These are phyloP conservation scores for Peronospora belbahrii DNA, from an alignment of 352 stramenopile genomes.

Conservation along the genomic window DNA sequence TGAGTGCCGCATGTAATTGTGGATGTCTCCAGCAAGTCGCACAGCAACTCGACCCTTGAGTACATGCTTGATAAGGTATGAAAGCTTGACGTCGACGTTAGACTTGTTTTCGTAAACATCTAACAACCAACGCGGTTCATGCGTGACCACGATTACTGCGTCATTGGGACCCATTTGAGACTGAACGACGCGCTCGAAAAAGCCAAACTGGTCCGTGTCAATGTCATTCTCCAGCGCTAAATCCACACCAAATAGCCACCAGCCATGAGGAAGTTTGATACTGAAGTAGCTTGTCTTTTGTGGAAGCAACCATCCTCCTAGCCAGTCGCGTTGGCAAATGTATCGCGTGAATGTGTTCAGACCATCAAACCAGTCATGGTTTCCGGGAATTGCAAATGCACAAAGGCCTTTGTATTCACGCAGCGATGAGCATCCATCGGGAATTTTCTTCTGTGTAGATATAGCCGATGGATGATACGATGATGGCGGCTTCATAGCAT, in stretches of 20 bases:
- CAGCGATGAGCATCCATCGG: conserved; percentile 38
- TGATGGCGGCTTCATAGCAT: conserved; percentile 87
- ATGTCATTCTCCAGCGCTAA: conserved; percentile 89
- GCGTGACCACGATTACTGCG: conserved; percentile 87
- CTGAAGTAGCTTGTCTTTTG: conserved; percentile 90
- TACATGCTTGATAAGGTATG: conserved; percentile 65
- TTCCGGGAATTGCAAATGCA: conserved; percentile 81
- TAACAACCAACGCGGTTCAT: conserved; percentile 89
- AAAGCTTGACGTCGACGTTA: conserved; percentile 67
- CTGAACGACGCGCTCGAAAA: conserved; percentile 82
- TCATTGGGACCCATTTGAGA: conserved; percentile 75
- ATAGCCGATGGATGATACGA: conserved; percentile 86
- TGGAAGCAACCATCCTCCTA: conserved; percentile 88
- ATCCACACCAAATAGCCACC: conserved; percentile 90
- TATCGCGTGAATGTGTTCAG: conserved; percentile 89
- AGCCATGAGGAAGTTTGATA: conserved; percentile 84
- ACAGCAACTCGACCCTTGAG: conserved; percentile 68
- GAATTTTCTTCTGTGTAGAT: conserved; percentile 74
- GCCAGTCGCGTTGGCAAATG: conserved; percentile 87
- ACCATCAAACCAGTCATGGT: conserved; percentile 93
- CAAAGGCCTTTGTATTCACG: conserved; percentile 63
- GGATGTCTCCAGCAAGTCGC: conserved; percentile 87
- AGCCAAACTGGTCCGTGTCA: conserved; percentile 89
- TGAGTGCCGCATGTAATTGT: conserved; percentile 91
- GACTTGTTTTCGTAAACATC: conserved; percentile 78